Conservation (phyloP, 148 eudicot genomes). For the Fagopyrum esculentum region DNA sequence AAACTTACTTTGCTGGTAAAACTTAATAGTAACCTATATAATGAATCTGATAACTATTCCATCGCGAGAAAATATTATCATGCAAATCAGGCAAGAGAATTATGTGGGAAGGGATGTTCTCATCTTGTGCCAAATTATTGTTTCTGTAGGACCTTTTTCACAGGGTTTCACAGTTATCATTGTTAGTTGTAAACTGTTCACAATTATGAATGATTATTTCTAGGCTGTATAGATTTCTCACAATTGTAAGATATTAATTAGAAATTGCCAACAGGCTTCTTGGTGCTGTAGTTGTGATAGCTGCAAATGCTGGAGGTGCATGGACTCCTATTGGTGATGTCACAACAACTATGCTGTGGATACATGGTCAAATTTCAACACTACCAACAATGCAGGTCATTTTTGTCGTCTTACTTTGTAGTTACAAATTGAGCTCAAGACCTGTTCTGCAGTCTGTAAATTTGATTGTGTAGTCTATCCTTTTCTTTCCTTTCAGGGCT, state of each 20-base stretch:
- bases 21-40: not conserved
- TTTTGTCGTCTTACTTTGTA: constrained; percentile 12
- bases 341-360: constrained; percentile 98
- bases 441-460: not conserved
- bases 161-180: not conserved
- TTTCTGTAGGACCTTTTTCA: not conserved
- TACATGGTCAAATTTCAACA: constrained; percentile 97
- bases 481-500: constrained; percentile 32
- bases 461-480: constrained; percentile 1
- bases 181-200: not conserved
- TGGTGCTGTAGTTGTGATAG: constrained; percentile 92
- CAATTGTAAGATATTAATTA: constrained; percentile 14
- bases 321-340: constrained; percentile 99
- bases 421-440: not conserved
- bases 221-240: not conserved
- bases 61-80: not conserved
- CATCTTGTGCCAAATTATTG: not conserved
- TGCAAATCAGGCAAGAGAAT: not conserved
- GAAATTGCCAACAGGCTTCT: constrained; percentile 53
- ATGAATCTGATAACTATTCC: not conserved
- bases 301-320: constrained; percentile 99
- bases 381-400: constrained; percentile 81
- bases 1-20: not conserved
- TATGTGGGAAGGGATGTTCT: not conserved
- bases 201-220: not conserved